Percentiles rank a stretch among this genome's conserved stretches.
Conservation (phyloP, 371 early-diverging fungal species). For the Mortierella sp. region DNA sequence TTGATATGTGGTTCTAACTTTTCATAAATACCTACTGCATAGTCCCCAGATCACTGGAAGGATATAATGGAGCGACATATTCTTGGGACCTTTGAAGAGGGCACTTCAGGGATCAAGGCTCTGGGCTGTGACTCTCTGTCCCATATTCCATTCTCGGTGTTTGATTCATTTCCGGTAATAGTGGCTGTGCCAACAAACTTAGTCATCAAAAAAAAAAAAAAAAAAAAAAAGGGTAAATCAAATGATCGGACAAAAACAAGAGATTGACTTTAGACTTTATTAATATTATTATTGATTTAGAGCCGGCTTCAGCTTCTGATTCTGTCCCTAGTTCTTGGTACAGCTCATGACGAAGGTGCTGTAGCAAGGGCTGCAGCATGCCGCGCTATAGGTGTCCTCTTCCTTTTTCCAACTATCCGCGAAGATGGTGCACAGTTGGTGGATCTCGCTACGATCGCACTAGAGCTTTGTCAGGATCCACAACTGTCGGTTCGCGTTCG, state of each 20-base stretch:
- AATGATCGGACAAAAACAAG: background rate
- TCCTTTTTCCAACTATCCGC: slow-evolving; percentile 65
- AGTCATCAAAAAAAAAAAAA: too few relatives aligned
- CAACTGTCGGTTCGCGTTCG: slow-evolving; percentile 70
- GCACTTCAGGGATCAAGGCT: slow-evolving; percentile 59
- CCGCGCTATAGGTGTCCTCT: slow-evolving; percentile 73
- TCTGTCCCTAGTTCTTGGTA: slow-evolving; percentile 61
- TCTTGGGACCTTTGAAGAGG: slow-evolving; percentile 57
- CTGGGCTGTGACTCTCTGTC: slow-evolving; percentile 74
- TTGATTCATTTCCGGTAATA: slow-evolving; percentile 58
- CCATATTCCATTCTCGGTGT: slow-evolving; percentile 58
- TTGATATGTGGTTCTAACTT: background rate
- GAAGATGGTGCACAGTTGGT: slow-evolving; percentile 50
- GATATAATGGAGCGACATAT: slow-evolving; percentile 59
- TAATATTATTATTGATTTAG: slow-evolving; percentile 29
- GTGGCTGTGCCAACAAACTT: too few relatives aligned
- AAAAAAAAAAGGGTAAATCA: too few relatives aligned
- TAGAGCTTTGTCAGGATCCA: slow-evolving; percentile 54
- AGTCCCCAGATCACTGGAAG: slow-evolving; percentile 62
- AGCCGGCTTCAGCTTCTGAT: slow-evolving; percentile 58
- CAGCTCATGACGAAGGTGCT: slow-evolving; percentile 64
- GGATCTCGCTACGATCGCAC: slow-evolving; percentile 37
- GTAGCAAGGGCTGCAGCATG: slow-evolving; percentile 76
- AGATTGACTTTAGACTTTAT: too few relatives aligned
- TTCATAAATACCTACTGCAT: background rate